Conservation (phyloP, 2,329 filamentous ascomycete genomes). For the Ophiostoma fasciatum region DNA sequence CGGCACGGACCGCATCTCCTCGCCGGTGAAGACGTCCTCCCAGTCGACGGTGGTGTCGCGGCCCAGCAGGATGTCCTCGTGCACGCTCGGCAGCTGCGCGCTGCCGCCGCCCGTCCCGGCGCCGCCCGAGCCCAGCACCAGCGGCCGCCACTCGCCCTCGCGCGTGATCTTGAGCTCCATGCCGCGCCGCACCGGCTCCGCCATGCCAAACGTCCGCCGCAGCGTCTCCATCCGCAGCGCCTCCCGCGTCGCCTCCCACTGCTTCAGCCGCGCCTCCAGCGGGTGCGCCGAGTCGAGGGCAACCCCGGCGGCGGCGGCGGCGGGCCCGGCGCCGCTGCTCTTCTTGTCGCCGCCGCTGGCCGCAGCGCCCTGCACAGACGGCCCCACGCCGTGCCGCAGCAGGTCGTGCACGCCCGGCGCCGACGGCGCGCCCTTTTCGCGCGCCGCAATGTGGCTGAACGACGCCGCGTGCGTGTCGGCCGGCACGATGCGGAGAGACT, state of each 20-base stretch:
- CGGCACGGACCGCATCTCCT: slow-evolving; percentile 54
- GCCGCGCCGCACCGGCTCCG: slow-evolving; percentile 77
- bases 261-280: slow-evolving; percentile 74
- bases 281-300: slow-evolving; percentile 62
- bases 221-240: slow-evolving; percentile 75
- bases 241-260: slow-evolving; percentile 86
- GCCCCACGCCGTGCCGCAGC: slow-evolving; percentile 68
- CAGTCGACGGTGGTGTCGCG: slow-evolving; percentile 65
- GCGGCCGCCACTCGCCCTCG: slow-evolving; percentile 66
- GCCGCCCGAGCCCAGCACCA: slow-evolving; percentile 36
- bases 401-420: slow-evolving; percentile 89
- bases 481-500: slow-evolving; percentile 87
- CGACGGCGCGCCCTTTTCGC: slow-evolving; percentile 63
- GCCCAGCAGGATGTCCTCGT: slow-evolving; percentile 79
- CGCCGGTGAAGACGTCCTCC: slow-evolving; percentile 86
- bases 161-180: slow-evolving; percentile 91
- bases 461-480: slow-evolving; percentile 47
- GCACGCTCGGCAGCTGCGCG: slow-evolving; percentile 42
- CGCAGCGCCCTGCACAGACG: slow-evolving; percentile 36
- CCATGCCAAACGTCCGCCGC: slow-evolving; percentile 76
- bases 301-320: slow-evolving; percentile 25
- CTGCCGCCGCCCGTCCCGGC: slow-evolving; percentile 27
- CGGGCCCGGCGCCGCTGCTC: slow-evolving; percentile 24
- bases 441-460: slow-evolving; percentile 43
- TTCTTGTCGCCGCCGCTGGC: slow-evolving; percentile 28